Conservation (phyloP, 805 yeast species). For the Myxozyma vanderwaltii region DNA sequence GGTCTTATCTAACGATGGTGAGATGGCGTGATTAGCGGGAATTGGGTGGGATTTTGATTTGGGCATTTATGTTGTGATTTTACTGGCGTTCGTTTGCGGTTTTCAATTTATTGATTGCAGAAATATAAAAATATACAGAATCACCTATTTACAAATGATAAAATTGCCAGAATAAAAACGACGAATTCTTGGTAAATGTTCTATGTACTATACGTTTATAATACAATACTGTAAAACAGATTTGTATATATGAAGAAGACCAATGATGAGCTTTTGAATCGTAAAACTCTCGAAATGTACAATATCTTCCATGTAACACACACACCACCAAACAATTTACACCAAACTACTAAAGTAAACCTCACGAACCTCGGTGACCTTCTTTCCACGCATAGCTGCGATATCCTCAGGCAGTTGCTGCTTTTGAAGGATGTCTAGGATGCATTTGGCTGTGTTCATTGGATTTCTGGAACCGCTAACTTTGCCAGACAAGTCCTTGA, state of each 20-base stretch:
- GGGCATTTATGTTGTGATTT: background rate
- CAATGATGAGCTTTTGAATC: background rate
- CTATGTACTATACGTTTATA: too few relatives aligned
- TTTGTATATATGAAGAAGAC: background rate
- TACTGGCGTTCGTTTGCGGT: background rate
- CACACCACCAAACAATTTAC: too few relatives aligned
- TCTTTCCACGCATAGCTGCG: constrained; percentile 91
- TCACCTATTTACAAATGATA: too few relatives aligned
- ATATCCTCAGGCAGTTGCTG: constrained; percentile 84
- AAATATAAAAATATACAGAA: too few relatives aligned
- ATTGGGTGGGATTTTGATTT: too few relatives aligned
- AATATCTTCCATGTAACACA: background rate
- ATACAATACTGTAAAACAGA: background rate
- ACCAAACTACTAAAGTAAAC: constrained; percentile 56
- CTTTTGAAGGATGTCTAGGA: constrained; percentile 77
- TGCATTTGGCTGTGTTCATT: constrained; percentile 90
- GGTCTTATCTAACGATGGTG: background rate
- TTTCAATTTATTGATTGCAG: background rate
- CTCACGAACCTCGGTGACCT: constrained; percentile 88
- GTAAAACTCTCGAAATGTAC: background rate
- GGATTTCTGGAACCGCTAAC: constrained; percentile 83
- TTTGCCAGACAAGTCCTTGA: constrained; percentile 88
- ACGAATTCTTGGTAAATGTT: too few relatives aligned
- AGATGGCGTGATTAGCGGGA: background rate
- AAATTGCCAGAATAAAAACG: too few relatives aligned